These are phyloP conservation scores for Yamadazyma dushanensis DNA, from an alignment of 1,139 yeast genomes.

Conservation along the genomic window DNA sequence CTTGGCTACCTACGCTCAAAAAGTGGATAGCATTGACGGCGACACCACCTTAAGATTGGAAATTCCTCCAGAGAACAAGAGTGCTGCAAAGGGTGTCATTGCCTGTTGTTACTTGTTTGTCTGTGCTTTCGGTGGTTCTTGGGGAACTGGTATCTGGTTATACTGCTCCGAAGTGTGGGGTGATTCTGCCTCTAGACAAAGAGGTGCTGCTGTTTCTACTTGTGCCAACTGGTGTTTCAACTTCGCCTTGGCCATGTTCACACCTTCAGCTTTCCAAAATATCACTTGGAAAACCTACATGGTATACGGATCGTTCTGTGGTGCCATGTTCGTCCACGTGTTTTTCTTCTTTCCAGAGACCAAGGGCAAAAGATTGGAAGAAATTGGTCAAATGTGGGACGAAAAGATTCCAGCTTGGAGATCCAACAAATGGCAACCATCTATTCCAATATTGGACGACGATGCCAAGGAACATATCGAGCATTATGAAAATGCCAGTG, in stretches of 20 bases:
- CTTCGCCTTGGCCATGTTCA: conserved; percentile 46
- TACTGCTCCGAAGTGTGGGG: conserved; percentile 54
- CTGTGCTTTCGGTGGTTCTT: conserved; percentile 46
- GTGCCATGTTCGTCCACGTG: conserved; percentile 54
- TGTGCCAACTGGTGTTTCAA: conserved; percentile 50
- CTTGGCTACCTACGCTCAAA: conserved; percentile 42
- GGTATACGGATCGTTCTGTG: conserved; percentile 46
- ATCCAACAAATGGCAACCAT: conserved; percentile 13
- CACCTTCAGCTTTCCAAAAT: conserved; percentile 29
- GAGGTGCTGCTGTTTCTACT: conserved; percentile 51
- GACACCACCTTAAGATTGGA: conserved; percentile 39
- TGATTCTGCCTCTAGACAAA: conserved; percentile 48
- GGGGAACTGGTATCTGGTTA: conserved; percentile 57
- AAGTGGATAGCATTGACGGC: conserved; percentile 29
- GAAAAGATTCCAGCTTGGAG: conserved; percentile 62
- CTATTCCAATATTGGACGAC: conserved; percentile 11
- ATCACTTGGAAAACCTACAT: conserved; percentile 47
- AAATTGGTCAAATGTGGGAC: conserved; percentile 58
- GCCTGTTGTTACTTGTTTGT: conserved; percentile 55
- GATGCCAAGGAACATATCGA: conserved; percentile 14
- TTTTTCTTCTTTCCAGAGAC: conserved; percentile 65
- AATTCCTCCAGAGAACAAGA: conserved; percentile 32
- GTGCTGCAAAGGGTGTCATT: conserved; percentile 49
- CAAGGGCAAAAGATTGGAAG: conserved; percentile 59
- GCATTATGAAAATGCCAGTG: conserved; percentile 14